Conservation (phyloP, 139 green algal genomes). For the Chlamydomonas schloesseri region DNA sequence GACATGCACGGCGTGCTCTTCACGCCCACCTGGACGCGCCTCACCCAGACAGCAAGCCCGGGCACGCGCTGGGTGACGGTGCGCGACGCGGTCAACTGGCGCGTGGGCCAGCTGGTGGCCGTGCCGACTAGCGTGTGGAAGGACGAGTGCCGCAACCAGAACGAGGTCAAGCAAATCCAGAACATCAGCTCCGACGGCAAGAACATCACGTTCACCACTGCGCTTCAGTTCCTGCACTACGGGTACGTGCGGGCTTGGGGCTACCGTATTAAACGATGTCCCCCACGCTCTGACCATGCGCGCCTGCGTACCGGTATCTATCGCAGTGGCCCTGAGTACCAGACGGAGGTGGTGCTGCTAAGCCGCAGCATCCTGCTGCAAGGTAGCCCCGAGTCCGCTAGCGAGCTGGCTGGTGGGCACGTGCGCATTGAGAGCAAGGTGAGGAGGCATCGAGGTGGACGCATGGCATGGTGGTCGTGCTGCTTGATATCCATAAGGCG, state of each 20-base stretch:
- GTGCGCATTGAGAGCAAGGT: constrained; percentile 15
- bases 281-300: too few species aligned
- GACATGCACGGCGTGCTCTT: constrained; percentile 65
- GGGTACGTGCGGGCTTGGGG: constrained; percentile 38
- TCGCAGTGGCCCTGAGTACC: constrained; percentile 64
- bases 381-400: background rate
- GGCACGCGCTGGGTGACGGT: constrained; percentile 30
- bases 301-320: background rate
- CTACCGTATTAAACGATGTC: background rate
- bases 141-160: constrained; percentile 65
- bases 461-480: too few species aligned
- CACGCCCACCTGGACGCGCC: constrained; percentile 67
- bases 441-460: background rate
- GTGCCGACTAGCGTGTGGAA: constrained; percentile 58
- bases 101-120: constrained; percentile 56
- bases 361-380: constrained; percentile 58
- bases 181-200: constrained; percentile 38
- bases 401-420: constrained; percentile 1
- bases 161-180: constrained; percentile 56
- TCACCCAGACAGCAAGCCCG: constrained; percentile 29
- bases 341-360: constrained; percentile 63
- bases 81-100: constrained; percentile 56
- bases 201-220: constrained; percentile 36
- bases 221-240: constrained; percentile 54
- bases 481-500: background rate